Percentiles rank a stretch among this genome's conserved stretches.
Conservation (phyloP, 2,329 filamentous ascomycete species). For the Tricladium varicosporioides region DNA sequence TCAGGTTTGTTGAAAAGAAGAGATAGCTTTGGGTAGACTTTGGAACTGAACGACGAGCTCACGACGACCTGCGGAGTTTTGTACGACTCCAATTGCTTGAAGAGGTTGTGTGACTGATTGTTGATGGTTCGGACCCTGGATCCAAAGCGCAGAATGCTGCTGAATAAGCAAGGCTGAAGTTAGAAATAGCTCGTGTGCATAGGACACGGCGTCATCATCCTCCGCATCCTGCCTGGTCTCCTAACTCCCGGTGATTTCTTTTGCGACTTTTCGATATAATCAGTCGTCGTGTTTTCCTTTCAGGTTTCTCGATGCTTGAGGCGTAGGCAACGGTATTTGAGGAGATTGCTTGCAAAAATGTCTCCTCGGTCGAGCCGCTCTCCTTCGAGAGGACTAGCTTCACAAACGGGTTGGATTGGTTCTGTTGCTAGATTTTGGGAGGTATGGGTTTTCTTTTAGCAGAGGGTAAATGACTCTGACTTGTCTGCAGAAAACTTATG, state of each 20-base stretch:
- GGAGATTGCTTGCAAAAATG: slow-evolving; percentile 13
- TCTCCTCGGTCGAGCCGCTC: slow-evolving; percentile 24
- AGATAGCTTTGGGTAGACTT: neutral
- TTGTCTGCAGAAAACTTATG: slow-evolving; percentile 68
- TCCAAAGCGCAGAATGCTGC: neutral
- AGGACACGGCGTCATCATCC: too few relatives aligned
- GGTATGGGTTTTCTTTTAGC: slow-evolving; percentile 15
- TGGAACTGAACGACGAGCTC: neutral
- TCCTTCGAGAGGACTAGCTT: slow-evolving; percentile 21
- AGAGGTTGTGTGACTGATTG: too few relatives aligned
- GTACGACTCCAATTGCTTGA: too few relatives aligned
- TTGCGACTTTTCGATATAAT: neutral
- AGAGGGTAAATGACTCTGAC: slow-evolving; percentile 6
- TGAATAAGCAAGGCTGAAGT: neutral
- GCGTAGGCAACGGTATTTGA: slow-evolving; percentile 2
- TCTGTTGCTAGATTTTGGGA: slow-evolving; percentile 35
- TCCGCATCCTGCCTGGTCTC: neutral
- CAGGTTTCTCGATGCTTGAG: slow-evolving; percentile 12
- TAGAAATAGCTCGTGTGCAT: too few relatives aligned
- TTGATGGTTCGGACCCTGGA: neutral
- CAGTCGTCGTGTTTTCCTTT: slow-evolving; percentile 9
- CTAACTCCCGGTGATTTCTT: neutral
- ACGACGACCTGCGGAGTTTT: too few relatives aligned
- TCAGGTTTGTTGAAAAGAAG: neutral
- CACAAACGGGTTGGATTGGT: slow-evolving; percentile 29